Conservation (phyloP, 805 yeast genomes). For the Starmerella geochares region DNA sequence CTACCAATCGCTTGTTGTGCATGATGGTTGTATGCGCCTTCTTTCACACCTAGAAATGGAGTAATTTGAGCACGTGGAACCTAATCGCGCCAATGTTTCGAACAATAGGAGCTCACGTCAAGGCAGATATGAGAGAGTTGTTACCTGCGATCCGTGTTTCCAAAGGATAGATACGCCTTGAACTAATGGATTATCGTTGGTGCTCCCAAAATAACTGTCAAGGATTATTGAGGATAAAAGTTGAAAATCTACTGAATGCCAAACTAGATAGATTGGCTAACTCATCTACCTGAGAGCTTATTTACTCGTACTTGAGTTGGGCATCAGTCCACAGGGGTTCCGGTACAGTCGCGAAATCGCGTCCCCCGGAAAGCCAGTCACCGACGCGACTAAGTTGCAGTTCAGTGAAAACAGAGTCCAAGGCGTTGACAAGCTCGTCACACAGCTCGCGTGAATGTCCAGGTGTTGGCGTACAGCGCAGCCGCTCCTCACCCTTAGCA, state of each 20-base stretch:
- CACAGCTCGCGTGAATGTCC: slow-evolving; percentile 75
- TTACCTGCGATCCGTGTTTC: not conserved
- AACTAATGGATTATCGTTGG: too few species aligned
- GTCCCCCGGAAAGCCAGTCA: slow-evolving; percentile 68
- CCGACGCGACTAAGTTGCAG: slow-evolving; percentile 61
- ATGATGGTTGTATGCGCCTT: too few species aligned
- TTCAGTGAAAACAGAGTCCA: slow-evolving; percentile 70
- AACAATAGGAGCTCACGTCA: too few species aligned
- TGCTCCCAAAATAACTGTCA: too few species aligned
- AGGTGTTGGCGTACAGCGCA: slow-evolving; percentile 98
- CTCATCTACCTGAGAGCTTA: not conserved
- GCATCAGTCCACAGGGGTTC: slow-evolving; percentile 81
- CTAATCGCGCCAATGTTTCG: too few species aligned
- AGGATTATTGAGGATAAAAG: not conserved
- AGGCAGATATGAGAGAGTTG: not conserved
- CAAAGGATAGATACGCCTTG: not conserved
- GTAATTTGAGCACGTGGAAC: too few species aligned
- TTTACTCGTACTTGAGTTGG: slow-evolving; percentile 35
- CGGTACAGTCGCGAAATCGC: slow-evolving; percentile 29
- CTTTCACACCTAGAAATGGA: too few species aligned
- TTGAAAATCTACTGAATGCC: too few species aligned
- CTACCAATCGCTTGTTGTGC: too few species aligned
- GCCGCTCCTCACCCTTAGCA: slow-evolving; percentile 87
- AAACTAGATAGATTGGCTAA: not conserved
- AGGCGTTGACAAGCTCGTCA: slow-evolving; percentile 63